Conservation (phyloP, 129 eudicot species). For the Cynara cardunculus region DNA sequence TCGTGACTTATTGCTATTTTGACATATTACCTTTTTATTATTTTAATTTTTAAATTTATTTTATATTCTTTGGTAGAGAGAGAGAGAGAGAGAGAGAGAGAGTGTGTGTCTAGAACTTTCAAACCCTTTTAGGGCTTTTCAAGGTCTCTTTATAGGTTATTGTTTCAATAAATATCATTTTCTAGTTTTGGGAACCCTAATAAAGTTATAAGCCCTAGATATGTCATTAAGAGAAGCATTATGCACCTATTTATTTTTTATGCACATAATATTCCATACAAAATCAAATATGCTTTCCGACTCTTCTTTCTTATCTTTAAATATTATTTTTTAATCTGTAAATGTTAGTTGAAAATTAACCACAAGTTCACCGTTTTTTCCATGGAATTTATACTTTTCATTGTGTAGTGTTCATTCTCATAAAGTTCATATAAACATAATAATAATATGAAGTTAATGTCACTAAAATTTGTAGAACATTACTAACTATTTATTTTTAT, state of each 20-base stretch:
- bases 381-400: neutral
- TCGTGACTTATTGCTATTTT: neutral
- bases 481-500: neutral
- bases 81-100: too few relatives aligned
- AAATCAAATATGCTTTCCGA: neutral
- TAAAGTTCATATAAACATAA: neutral
- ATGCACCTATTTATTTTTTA: neutral
- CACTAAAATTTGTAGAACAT: neutral
- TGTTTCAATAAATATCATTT: constrained; percentile 15
- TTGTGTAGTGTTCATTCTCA: neutral
- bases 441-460: neutral
- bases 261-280: neutral
- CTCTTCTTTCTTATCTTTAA: neutral
- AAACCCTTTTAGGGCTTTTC: constrained; percentile 22
- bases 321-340: too few relatives aligned
- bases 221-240: neutral
- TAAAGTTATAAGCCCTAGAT: constrained; percentile 26
- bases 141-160: constrained; percentile 30
- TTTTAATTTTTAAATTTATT: neutral
- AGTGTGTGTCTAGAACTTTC: constrained; percentile 25
- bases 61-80: neutral
- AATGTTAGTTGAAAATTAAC: neutral
- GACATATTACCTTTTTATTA: constrained; percentile 4
- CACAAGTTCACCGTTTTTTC: neutral
- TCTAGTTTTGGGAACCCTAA: constrained; percentile 20